Evolutionary conservation across 352 stramenopile genomes (phyloP), one percentile per base, ranked within the genome.

Genomic region (Nothophytophthora sp.): DNA sequence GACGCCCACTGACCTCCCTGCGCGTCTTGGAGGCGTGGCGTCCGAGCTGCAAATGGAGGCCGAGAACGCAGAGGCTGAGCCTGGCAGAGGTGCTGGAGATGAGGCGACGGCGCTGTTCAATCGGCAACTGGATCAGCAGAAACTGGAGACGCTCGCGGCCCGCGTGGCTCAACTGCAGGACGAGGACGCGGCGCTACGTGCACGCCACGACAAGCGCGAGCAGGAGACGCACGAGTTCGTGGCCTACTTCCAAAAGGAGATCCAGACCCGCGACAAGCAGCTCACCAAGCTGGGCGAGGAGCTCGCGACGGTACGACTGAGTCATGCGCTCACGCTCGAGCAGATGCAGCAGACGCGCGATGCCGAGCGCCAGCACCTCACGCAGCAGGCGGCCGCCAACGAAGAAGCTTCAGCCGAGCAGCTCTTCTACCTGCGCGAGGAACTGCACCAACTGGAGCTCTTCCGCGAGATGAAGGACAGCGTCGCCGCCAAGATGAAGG

Each of bases 171-270:
- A 87, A 22, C 51, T 94, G 27, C 74, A 90, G 45, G 59, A 67
- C 7, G 81, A 96, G 63, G 95, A 96, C 55, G 84, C 93, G 38
- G 68, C 61, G 5, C 50, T 97, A 18, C 78, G 85, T 34, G 72
- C 72, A 10, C 70, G 86, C 8, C 86, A 96, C 37, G 76, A 85
- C 28, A 96, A 96, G 68, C 76, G 76, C 19, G 89, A 97, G 55
- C 91, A 95, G 57, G 90, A 98, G 63, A 98, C 89, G 10, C 87
- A 97, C 60, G 92, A 98, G 67, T 97, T 98, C 35, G 90, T 98
- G 19, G 78, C 86, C 6, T 98, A 98, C 67, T 97, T 98, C 60
- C 90, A 98, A 55, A 82, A 90, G 43, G 84, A 98, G 60, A 89
- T 98, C 42, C 86, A 97, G 45, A 81, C 76, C 15, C 75, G 82